Conservation (phyloP, 352 stramenopile genomes). For the Globisporangium paddicum region DNA sequence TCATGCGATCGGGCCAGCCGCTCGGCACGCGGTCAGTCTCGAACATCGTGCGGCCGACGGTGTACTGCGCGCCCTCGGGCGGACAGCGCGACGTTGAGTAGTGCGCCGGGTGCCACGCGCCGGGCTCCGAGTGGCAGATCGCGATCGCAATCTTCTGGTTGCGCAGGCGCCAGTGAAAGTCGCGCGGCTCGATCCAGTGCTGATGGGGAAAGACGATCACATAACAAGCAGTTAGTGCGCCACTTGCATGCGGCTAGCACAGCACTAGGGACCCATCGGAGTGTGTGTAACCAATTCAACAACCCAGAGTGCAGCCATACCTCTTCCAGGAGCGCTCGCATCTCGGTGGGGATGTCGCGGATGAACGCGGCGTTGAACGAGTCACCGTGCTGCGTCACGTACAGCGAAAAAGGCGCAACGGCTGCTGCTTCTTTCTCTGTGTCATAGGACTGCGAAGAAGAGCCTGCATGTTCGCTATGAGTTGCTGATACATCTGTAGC, state of each 20-base stretch:
- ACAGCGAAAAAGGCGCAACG: constrained; percentile 38
- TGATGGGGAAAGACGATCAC: constrained; percentile 10
- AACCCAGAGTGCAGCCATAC: constrained; percentile 6
- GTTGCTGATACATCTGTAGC: too few relatives aligned
- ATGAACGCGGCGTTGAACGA: constrained; percentile 66
- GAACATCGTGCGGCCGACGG: constrained; percentile 92
- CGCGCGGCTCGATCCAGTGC: constrained; percentile 72
- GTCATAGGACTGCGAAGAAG: background rate
- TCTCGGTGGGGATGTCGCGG: constrained; percentile 43
- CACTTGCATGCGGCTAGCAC: background rate
- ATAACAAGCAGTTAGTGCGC: constrained; percentile 6
- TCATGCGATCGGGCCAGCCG: constrained; percentile 87
- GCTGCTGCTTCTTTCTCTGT: background rate
- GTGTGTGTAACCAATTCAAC: background rate
- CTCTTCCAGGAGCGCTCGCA: constrained; percentile 39
- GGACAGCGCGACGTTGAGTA: constrained; percentile 75
- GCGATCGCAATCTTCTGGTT: constrained; percentile 44
- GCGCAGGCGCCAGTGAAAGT: constrained; percentile 56
- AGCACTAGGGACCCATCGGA: background rate
- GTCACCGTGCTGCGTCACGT: constrained; percentile 66
- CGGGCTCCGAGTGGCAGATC: constrained; percentile 92
- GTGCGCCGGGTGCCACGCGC: constrained; percentile 81
- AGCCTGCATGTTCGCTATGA: background rate
- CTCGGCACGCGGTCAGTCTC: constrained; percentile 91
- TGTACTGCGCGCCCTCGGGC: constrained; percentile 39